These are phyloP conservation scores for Stephanodiscus minutulus DNA, from an alignment of 108 stramenopile species.

Conservation along the genomic window DNA sequence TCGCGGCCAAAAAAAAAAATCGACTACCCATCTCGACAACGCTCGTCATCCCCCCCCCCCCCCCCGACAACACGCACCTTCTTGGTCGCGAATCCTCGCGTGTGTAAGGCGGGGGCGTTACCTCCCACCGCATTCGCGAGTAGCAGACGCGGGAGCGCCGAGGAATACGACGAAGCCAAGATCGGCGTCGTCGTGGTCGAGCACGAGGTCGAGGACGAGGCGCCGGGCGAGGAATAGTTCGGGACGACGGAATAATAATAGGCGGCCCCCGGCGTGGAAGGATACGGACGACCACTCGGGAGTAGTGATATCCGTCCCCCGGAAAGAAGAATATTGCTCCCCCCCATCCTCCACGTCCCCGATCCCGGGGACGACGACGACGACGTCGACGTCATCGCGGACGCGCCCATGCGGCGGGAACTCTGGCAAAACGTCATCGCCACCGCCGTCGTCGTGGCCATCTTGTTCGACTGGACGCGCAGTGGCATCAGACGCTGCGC, in stretches of 20 bases:
- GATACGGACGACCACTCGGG: background rate
- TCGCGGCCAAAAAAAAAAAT: background rate
- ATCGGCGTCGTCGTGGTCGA: too few relatives aligned
- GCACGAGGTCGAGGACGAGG: too few relatives aligned
- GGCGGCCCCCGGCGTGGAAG: background rate
- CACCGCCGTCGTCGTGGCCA: constrained; percentile 1
- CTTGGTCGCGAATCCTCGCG: constrained; percentile 25
- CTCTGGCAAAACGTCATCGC: background rate
- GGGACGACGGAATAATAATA: background rate
- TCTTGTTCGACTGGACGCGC: constrained; percentile 4
- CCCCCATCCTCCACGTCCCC: background rate
- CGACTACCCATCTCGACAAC: background rate
- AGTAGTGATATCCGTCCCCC: background rate
- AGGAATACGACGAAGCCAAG: background rate
- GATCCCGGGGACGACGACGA: background rate
- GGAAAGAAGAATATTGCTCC: background rate
- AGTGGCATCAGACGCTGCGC: constrained; percentile 15
- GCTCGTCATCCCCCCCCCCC: too few relatives aligned
- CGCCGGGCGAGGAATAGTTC: background rate
- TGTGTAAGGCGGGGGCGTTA: background rate
- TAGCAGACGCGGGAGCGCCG: background rate
- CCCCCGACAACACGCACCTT: constrained; percentile 3
- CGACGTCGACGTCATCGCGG: background rate
- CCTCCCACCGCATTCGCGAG: background rate
- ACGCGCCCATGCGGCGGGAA: background rate